phyloP scores from a whole-genome alignment of 1,139 yeast genomes.

The Williopsis jadinii region DNA sequence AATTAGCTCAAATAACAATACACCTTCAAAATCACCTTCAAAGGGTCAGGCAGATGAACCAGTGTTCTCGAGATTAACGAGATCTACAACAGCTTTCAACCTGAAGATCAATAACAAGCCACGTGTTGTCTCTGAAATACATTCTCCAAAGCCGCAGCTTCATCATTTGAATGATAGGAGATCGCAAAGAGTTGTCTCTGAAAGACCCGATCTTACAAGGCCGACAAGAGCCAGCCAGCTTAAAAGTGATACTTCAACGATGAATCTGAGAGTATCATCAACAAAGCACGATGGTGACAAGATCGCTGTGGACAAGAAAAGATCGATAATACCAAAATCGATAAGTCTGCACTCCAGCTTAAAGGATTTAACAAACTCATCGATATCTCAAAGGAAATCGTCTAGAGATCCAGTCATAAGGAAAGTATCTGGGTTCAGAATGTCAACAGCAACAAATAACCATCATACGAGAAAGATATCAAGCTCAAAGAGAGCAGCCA shows the following conservation, averaged over 20 bases:
- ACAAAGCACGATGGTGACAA: neutral
- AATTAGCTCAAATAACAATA: too few relatives aligned
- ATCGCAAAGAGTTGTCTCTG: slow-evolving; percentile 10
- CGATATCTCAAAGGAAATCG: neutral
- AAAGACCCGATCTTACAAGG: slow-evolving; percentile 6
- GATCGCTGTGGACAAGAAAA: slow-evolving; percentile 3
- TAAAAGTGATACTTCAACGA: slow-evolving; percentile 13
- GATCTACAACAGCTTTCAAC: slow-evolving; percentile 18
- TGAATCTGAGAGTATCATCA: slow-evolving; percentile 5
- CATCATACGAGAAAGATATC: too few relatives aligned
- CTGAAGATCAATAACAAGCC: slow-evolving; percentile 6
- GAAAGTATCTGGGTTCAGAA: neutral
- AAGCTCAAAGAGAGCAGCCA: too few relatives aligned
- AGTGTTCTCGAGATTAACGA: slow-evolving; percentile 10
- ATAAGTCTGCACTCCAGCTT: slow-evolving; percentile 14
- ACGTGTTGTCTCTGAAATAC: slow-evolving; percentile 3
- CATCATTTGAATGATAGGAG: neutral
- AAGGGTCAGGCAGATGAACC: too few relatives aligned
- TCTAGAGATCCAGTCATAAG: neutral
- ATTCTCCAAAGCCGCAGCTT: slow-evolving; percentile 5
- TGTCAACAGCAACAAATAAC: neutral
- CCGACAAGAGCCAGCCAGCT: slow-evolving; percentile 16
- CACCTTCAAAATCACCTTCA: too few relatives aligned
- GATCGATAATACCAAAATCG: slow-evolving; percentile 13
- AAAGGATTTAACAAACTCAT: slow-evolving; percentile 8